A percentile compares a stretch with the other conserved stretches of the same genome.
phyloP scores from a whole-genome alignment of 2,329 filamentous ascomycete species.

The Pseudocercospora ulei region DNA sequence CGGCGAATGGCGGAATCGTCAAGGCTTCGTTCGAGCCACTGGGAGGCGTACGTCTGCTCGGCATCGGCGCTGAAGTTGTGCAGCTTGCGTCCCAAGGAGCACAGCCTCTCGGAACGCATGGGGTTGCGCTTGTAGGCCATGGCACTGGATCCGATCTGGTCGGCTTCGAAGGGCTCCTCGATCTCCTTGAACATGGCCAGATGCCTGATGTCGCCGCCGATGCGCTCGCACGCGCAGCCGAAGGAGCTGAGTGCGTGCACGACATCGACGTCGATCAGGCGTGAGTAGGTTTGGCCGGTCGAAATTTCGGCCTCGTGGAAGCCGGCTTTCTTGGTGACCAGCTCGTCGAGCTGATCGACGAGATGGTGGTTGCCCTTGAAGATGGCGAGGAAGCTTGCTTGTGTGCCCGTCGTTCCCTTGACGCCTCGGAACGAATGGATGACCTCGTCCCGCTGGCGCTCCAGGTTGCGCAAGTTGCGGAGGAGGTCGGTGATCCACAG shows the following conservation, averaged over 20 bases:
- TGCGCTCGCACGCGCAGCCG: slow-evolving; percentile 67
- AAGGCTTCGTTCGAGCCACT: slow-evolving; percentile 70
- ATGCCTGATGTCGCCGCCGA: slow-evolving; percentile 64
- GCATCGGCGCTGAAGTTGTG: slow-evolving; percentile 48
- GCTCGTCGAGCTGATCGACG: slow-evolving; percentile 53
- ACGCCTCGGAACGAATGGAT: slow-evolving; percentile 58
- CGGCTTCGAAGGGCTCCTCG: slow-evolving; percentile 72
- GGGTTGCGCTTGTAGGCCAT: slow-evolving; percentile 58
- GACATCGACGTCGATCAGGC: slow-evolving; percentile 74
- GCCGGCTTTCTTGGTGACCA: slow-evolving; percentile 57
- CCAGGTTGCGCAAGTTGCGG: slow-evolving; percentile 65
- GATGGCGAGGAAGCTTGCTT: slow-evolving; percentile 66
- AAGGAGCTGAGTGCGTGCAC: slow-evolving; percentile 70
- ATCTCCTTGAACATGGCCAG: slow-evolving; percentile 70
- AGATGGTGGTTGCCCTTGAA: slow-evolving; percentile 53
- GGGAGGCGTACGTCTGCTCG: slow-evolving; percentile 57
- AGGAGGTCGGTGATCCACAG: slow-evolving; percentile 68
- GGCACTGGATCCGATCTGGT: slow-evolving; percentile 62
- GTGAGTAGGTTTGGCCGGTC: slow-evolving; percentile 64
- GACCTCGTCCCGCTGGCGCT: slow-evolving; percentile 57
- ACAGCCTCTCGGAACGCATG: slow-evolving; percentile 53
- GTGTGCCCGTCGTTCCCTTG: slow-evolving; percentile 64
- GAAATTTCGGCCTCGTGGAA: slow-evolving; percentile 54
- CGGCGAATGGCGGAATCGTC: slow-evolving; percentile 65
- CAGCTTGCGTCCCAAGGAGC: slow-evolving; percentile 46